A percentile compares a stretch with the other conserved stretches of the same genome.
Conservation (phyloP, 306 rosid species). For the Acacia melanoxylon region DNA sequence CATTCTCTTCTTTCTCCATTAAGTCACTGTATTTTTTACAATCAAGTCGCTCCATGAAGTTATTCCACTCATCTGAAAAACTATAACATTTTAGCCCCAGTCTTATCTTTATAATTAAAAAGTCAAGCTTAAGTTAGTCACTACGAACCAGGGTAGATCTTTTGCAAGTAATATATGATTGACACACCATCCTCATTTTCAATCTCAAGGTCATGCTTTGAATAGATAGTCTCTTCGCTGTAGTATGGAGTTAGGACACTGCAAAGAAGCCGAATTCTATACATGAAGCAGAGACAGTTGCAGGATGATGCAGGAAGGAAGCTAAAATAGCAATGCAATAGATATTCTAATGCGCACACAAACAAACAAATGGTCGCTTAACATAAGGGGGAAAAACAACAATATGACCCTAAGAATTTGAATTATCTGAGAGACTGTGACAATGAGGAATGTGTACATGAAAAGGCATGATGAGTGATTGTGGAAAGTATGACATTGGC, state of each 20-base stretch:
- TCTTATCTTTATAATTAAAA: constrained; percentile 15
- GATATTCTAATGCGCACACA: background rate
- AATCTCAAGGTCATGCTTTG: constrained; percentile 88
- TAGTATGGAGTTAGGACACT: constrained; percentile 98
- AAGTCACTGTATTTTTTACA: constrained; percentile 80
- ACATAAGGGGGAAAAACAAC: background rate
- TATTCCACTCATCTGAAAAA: constrained; percentile 90
- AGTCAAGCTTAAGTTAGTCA: constrained; percentile 27
- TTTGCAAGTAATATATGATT: constrained; percentile 86
- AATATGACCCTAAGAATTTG: constrained; percentile 16
- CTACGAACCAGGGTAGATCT: constrained; percentile 90
- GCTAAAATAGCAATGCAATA: background rate
- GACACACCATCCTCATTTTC: constrained; percentile 98
- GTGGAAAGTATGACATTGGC: constrained; percentile 27
- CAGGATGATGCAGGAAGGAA: constrained; percentile 2
- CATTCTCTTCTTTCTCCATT: constrained; percentile 89
- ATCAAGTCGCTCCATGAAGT: constrained; percentile 92
- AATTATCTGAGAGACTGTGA: constrained; percentile 18
- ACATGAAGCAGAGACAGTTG: constrained; percentile 20
- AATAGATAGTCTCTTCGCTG: constrained; percentile 93
- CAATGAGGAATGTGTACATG: constrained; percentile 9
- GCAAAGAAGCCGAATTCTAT: constrained; percentile 37
- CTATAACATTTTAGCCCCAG: constrained; percentile 26
- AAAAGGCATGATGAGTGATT: constrained; percentile 12
- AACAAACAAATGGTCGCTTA: background rate